Evolutionary conservation across 495 filamentous ascomycete genomes (phyloP).

Genomic region (Penicillium dipodomyicola): DNA sequence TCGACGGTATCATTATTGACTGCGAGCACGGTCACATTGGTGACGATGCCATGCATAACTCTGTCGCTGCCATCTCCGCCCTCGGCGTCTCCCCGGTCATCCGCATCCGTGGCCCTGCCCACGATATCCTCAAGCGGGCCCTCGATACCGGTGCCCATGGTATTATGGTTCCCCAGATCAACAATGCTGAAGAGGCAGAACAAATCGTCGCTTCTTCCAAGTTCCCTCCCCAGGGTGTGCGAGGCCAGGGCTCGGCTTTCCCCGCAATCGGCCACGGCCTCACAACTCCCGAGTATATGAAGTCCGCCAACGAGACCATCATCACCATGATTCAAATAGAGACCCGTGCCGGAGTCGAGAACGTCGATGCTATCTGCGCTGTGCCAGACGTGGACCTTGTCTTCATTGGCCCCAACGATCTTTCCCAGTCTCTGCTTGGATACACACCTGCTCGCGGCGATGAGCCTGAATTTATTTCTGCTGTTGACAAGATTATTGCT

Average conservation of each 20-base stretch:
- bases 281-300: constrained; percentile 35
- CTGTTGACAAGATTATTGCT: constrained; percentile 32
- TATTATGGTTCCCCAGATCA: constrained; percentile 41
- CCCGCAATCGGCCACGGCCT: constrained; percentile 31
- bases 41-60: constrained; percentile 81
- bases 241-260: constrained; percentile 42
- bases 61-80: constrained; percentile 67
- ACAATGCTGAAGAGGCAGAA: constrained; percentile 53
- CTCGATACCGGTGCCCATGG: constrained; percentile 68
- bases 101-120: constrained; percentile 62
- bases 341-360: constrained; percentile 30
- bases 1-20: constrained; percentile 38
- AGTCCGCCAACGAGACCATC: constrained; percentile 33
- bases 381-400: constrained; percentile 33
- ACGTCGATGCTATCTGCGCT: constrained; percentile 31
- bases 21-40: constrained; percentile 30
- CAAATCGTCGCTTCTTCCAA: constrained; percentile 61
- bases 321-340: constrained; percentile 36
- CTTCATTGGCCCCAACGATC: constrained; percentile 38
- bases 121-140: constrained; percentile 71
- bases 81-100: constrained; percentile 65
- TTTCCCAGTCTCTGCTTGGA: constrained; percentile 31
- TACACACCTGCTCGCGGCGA: constrained; percentile 30
- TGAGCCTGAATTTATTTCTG: constrained; percentile 35
- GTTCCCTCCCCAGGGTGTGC: constrained; percentile 60